Base-by-base conservation (phyloP, 352 stramenopile species). In the Pythium guiyangense region DNA sequence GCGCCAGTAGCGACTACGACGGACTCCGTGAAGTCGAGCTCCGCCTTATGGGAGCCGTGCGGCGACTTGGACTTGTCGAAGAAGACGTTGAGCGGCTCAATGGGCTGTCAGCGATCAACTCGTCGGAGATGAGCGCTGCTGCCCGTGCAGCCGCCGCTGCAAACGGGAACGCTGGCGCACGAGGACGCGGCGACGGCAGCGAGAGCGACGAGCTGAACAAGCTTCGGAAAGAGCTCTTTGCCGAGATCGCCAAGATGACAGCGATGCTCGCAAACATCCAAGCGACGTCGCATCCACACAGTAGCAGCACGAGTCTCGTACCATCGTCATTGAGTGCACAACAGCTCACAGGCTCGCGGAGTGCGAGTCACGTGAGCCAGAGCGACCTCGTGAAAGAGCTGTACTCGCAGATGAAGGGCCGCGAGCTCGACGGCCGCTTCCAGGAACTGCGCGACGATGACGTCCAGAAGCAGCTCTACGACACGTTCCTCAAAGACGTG, bases 401-500 rank as follows among this genome's bases (percentile, higher is more conserved):
- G 11, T 83, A 80, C 43, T 67, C 76, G 2, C 76, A 86, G 62
- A 82, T 86, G 68, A 83, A 71, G 39, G 69, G 74, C 25, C 56
- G 66, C 12, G 76, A 86, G 27, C 52, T 87, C 17, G 73, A 87
- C 31, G 71, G 71, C 0, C 71, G 66, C 35, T 70, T 86, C 49
- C 60, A 68, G 26, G 52, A 79, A 44, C 65, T 71, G 11, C 62
- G 59, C 8, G 62, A 80, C 2, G 75, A 69, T 5, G 54, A 75
- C 56, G 66, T 57, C 6, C 75, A 84, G 52, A 76, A 73, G 39
- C 75, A 88, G 47, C 73, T 85, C 34, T 89, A 90, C 66, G 82
- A 93, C 52, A 69, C 68, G 9, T 77, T 89, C 37, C 70, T 91
- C 49, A 81, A 84, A 46, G 82, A 90, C 61, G 65, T 93, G 29